Base-by-base conservation (phyloP, 75 land plant species). In the Pinus tabuliformis region DNA sequence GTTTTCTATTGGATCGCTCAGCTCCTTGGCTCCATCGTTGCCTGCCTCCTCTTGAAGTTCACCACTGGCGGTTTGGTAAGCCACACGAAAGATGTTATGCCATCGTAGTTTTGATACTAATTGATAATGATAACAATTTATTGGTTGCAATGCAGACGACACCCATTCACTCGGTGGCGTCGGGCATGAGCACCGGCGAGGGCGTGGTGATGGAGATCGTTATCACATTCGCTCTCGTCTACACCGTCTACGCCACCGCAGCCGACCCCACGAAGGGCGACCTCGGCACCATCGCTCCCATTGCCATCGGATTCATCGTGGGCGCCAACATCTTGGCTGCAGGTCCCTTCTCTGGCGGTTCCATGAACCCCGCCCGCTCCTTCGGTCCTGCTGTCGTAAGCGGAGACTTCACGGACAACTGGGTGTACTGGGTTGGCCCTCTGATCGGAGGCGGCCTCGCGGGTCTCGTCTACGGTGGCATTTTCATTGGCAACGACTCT, bases 1-100 rank as follows among this genome's bases (percentile, higher is more conserved):
- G 59, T 90, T 70, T 85, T 92, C 73, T 92, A 92, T 80, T 86
- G 88, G 90, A 70, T 92, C 65, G 92, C 92, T 17, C 94, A 92
- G 82, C 82, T 88, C 39, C 64, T 81, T 16, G 94, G 94, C 56
- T 76, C 92, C 52, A 80, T 80, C 24, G 82, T 84, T 28, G 92
- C 83, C 3, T 83, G 88, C 58, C 82, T 63, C 73, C 88, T 88
- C 59, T 85, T 92, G 62, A 86, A 86, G 75, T 33, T 74, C 63
- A 80, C 79, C 75, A 87, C 88, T 13, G 80, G 78, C 18, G 87
- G 86, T 64, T 72, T 70, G 81, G 83, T 74, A 58, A 22, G 16
- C 22, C 20, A 5, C 5, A 42, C 6, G 7, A 6, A 45, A 45
- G 7, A 45, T 7, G 8, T 45, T 45, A 8, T 45, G 52, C 6